Conservation (phyloP, 495 filamentous ascomycete species). For the Apodospora peruviana region DNA sequence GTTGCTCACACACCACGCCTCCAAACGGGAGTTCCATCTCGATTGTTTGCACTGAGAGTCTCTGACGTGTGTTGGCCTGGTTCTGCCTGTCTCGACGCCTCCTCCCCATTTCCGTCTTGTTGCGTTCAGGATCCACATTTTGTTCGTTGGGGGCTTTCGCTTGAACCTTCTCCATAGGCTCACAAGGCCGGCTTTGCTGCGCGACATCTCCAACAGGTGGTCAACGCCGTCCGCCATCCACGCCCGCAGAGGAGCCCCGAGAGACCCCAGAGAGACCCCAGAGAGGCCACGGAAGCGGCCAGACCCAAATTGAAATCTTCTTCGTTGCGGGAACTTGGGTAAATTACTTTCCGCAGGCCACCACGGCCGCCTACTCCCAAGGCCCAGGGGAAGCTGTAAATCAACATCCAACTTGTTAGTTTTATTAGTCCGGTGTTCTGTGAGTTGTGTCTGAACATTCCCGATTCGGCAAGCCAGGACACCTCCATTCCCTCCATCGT, state of each 20-base stretch:
- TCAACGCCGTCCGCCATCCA: neutral
- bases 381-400: neutral
- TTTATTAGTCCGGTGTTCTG: too few relatives aligned
- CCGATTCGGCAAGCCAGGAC: slow-evolving; percentile 4
- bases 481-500: too few relatives aligned
- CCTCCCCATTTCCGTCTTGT: slow-evolving; percentile 16
- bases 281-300: neutral
- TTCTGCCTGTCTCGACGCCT: slow-evolving; percentile 20
- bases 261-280: neutral
- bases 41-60: slow-evolving; percentile 6
- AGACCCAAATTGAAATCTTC: neutral
- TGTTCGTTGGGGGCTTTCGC: slow-evolving; percentile 3
- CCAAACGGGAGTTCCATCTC: slow-evolving; percentile 11
- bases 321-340: slow-evolving; percentile 1
- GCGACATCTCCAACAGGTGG: slow-evolving; percentile 12
- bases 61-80: too few relatives aligned
- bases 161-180: slow-evolving; percentile 5
- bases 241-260: neutral
- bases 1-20: neutral
- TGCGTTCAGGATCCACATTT: slow-evolving; percentile 10
- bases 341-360: too few relatives aligned
- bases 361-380: neutral
- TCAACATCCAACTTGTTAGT: neutral
- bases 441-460: neutral
- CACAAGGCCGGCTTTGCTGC: too few relatives aligned